These are phyloP conservation scores for Pythium periplocum DNA, from an alignment of 352 stramenopile genomes.

Conservation along the genomic window DNA sequence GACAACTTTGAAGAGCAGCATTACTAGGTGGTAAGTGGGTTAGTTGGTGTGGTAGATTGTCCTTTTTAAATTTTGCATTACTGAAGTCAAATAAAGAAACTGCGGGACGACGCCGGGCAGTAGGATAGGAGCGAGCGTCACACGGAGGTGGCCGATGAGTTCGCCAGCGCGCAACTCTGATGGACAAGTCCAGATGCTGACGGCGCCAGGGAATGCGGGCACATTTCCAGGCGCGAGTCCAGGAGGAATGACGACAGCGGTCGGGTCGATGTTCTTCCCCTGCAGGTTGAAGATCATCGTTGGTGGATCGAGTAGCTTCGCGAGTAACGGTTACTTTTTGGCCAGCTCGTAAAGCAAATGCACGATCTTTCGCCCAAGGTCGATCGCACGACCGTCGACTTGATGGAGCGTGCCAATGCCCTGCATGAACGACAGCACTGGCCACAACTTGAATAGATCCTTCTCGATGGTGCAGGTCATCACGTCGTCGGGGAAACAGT, in stretches of 20 bases:
- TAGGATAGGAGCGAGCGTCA: constrained; percentile 19
- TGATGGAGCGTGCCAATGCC: constrained; percentile 27
- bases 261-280: constrained; percentile 19
- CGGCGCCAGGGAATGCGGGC: constrained; percentile 22
- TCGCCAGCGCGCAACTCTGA: constrained; percentile 23
- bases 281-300: constrained; percentile 28
- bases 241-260: constrained; percentile 21
- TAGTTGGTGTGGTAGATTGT: constrained; percentile 8
- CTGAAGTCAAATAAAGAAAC: constrained; percentile 26
- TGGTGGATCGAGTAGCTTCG: constrained; percentile 27
- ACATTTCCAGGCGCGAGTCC: constrained; percentile 24
- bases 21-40: constrained; percentile 2
- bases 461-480: constrained; percentile 24
- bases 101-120: constrained; percentile 19
- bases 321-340: constrained; percentile 20
- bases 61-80: constrained; percentile 23
- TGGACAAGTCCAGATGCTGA: constrained; percentile 27
- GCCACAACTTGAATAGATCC: constrained; percentile 27
- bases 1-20: background rate
- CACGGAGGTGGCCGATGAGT: constrained; percentile 23
- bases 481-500: constrained; percentile 24
- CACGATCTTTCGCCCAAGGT: constrained; percentile 25
- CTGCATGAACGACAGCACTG: constrained; percentile 25
- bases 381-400: constrained; percentile 23
- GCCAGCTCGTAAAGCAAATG: constrained; percentile 21